These are phyloP conservation scores for Zygosaccharomyces bailii DNA, from an alignment of 805 yeast species.

Conservation along the genomic window DNA sequence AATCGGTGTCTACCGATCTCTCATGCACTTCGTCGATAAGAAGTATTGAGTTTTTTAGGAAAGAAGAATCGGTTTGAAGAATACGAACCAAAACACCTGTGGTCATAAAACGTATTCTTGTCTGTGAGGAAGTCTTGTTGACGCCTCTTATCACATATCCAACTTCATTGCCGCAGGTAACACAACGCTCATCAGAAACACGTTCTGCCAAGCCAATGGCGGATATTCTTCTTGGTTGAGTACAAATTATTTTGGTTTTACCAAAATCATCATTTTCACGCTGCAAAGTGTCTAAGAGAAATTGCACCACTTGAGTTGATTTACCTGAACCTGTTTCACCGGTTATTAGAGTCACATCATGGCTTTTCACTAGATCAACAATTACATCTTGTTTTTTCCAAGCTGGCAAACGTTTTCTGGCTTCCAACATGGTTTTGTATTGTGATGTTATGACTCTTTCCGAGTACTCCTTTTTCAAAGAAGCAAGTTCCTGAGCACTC, in stretches of 20 bases:
- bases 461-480: constrained; percentile 37
- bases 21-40: constrained; percentile 97
- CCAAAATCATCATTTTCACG: constrained; percentile 43
- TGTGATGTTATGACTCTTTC: constrained; percentile 34
- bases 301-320: constrained; percentile 92
- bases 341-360: constrained; percentile 73
- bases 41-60: constrained; percentile 57
- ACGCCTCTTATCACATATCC: constrained; percentile 93
- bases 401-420: constrained; percentile 71
- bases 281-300: constrained; percentile 66
- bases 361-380: constrained; percentile 50
- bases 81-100: constrained; percentile 88
- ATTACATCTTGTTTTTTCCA: constrained; percentile 65
- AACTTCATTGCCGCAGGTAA: constrained; percentile 53
- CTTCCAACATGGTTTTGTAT: constrained; percentile 41
- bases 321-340: constrained; percentile 99
- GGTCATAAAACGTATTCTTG: constrained; percentile 83
- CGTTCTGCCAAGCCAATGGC: constrained; percentile 93
- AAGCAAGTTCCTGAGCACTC: constrained; percentile 34
- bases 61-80: constrained; percentile 51
- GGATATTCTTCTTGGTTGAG: constrained; percentile 95
- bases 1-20: constrained; percentile 86
- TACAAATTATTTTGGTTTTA: constrained; percentile 66
- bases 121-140: constrained; percentile 53
- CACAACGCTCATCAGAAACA: constrained; percentile 74